These are phyloP conservation scores for Xylaria sp. DNA, from an alignment of 2,329 filamentous ascomycete species.

Conservation along the genomic window DNA sequence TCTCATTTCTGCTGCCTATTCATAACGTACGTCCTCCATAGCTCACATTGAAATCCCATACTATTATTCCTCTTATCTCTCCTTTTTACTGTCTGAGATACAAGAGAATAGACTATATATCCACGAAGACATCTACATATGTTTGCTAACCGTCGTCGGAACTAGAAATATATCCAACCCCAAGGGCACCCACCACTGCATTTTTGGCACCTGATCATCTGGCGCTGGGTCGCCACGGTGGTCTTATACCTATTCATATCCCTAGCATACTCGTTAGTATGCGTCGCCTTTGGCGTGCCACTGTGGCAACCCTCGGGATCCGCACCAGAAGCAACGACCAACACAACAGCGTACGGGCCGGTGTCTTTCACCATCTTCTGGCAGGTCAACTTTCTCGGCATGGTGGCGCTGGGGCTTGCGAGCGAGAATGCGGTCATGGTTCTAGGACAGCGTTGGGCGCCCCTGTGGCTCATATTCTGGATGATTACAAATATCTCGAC, in stretches of 20 bases:
- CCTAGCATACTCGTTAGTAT: conserved; percentile 71
- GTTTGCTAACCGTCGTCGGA: not conserved
- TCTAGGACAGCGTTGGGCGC: conserved; percentile 68
- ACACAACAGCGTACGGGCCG: conserved; percentile 23
- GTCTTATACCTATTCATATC: conserved; percentile 70
- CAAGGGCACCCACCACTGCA: conserved; percentile 67
- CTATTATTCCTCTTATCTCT: not conserved
- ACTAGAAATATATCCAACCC: conserved; percentile 62
- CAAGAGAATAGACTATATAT: not conserved
- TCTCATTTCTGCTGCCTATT: conserved; percentile 72
- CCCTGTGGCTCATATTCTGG: conserved; percentile 74
- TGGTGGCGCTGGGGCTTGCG: conserved; percentile 70
- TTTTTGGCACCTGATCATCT: conserved; percentile 67
- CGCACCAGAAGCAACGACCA: conserved; percentile 5
- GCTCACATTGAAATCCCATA: not conserved
- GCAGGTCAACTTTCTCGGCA: conserved; percentile 72
- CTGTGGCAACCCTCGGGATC: conserved; percentile 61
- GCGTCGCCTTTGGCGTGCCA: conserved; percentile 71
- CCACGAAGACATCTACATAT: not conserved
- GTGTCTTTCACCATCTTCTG: conserved; percentile 68
- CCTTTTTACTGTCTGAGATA: not conserved
- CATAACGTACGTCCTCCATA: conserved; percentile 57
- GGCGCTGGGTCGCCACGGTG: conserved; percentile 67
- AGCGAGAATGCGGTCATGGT: conserved; percentile 74
- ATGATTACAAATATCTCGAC: conserved; percentile 73